Percentiles rank a stretch among this genome's conserved stretches.
Evolutionary conservation across 805 yeast species (phyloP).

Genomic region (Spathaspora boniae): DNA sequence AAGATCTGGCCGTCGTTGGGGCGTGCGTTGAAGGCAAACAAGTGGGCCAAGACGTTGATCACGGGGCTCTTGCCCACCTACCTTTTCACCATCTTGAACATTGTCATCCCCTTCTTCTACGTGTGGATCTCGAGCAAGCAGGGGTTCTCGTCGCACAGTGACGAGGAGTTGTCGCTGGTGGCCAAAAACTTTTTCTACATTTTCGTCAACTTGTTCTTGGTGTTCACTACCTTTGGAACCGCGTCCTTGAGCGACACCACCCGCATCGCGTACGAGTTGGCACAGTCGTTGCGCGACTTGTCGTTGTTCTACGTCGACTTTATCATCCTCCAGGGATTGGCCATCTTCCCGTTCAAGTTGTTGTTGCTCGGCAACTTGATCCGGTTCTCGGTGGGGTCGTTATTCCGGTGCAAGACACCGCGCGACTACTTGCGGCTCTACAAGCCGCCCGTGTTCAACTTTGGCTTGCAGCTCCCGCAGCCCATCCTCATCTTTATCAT

Average conservation of each 20-base stretch:
- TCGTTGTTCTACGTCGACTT: slow-evolving; percentile 89
- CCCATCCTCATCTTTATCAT: slow-evolving; percentile 84
- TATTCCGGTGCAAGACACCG: slow-evolving; percentile 74
- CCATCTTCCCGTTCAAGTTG: slow-evolving; percentile 87
- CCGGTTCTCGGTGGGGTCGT: slow-evolving; percentile 54
- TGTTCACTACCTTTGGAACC: slow-evolving; percentile 91
- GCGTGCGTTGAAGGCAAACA: slow-evolving; percentile 54
- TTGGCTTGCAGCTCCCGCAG: slow-evolving; percentile 88
- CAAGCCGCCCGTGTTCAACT: slow-evolving; percentile 88
- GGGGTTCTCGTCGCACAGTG: slow-evolving; percentile 89
- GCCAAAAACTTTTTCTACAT: slow-evolving; percentile 92
- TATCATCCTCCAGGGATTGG: slow-evolving; percentile 75
- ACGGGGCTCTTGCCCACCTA: slow-evolving; percentile 91
- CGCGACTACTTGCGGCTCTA: slow-evolving; percentile 72
- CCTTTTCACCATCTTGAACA: slow-evolving; percentile 80
- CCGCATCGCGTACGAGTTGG: slow-evolving; percentile 80
- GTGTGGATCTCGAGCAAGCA: slow-evolving; percentile 80
- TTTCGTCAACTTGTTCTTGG: slow-evolving; percentile 88
- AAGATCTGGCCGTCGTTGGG: slow-evolving; percentile 85
- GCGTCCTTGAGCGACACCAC: slow-evolving; percentile 89
- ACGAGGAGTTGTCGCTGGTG: slow-evolving; percentile 85
- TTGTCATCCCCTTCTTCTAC: slow-evolving; percentile 79
- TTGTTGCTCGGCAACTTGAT: slow-evolving; percentile 75
- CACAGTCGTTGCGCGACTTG: slow-evolving; percentile 73
- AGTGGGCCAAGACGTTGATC: slow-evolving; percentile 73